Evolutionary conservation across 805 yeast genomes (phyloP), one percentile per base, ranked within the genome.

Genomic region (Cyberlindnera nakhonratchasimensis): DNA sequence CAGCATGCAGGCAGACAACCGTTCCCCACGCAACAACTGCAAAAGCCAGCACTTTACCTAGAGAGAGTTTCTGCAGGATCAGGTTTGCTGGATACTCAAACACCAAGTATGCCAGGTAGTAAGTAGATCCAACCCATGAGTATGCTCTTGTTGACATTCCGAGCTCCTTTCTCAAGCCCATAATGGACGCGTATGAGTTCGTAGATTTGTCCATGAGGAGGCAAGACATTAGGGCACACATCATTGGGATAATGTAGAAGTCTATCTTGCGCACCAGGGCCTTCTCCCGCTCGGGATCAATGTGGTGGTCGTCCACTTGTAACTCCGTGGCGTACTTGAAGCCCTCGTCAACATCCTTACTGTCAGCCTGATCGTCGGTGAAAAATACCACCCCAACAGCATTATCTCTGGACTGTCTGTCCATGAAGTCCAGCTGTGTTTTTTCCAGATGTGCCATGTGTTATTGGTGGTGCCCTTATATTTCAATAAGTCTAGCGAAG

Each of bases 11-110:
- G 28, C 74, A 65, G 24, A 79, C 59, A 14, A 79, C 58, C 17
- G 55, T 52, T 11, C 88, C 88, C 89, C 89, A 83, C 0, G 72
- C 30, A 12, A 78, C 53, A 24, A 81, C 70, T 40, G 72, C 70
- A 2, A 59, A 45, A 9, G 75, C 65, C 3, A 74, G 64, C 6
- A 77, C 61, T 47, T 74, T 76, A 6, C 78, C 71, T 48, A 82
- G 65, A 2, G 81, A 82, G 34, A 78, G 70, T 38, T 67, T 66
- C 58, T 83, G 88, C 18, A 79, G 54, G 2, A 70, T 35, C 35
- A 64, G 51, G 13, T 66, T 58, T 3, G 74, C 69, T 3, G 80
- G 75, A 43, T 72, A 65, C 50, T 78, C 80, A 53, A 77, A 80
- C 3, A 65, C 64, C 40, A 82, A 58, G 54, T 81, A 83, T 2